phyloP scores from a whole-genome alignment of 805 yeast genomes.

The Wickerhamomyces ciferrii region DNA sequence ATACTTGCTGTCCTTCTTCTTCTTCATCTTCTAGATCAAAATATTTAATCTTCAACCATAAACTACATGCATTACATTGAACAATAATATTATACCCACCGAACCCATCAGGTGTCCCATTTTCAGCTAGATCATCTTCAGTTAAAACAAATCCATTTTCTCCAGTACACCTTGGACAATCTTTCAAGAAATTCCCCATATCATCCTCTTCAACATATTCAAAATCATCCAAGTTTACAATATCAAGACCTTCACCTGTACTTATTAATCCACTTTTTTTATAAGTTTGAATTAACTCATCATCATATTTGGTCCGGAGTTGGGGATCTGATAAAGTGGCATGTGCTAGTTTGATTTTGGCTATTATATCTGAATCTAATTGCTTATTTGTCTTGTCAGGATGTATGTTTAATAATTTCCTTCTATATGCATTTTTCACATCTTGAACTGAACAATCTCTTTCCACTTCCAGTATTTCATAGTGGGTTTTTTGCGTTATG shows the following conservation, averaged over 20 bases:
- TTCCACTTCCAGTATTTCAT: conserved; percentile 52
- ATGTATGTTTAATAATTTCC: conserved; percentile 55
- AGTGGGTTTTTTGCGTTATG: conserved; percentile 30
- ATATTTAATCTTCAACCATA: conserved; percentile 78
- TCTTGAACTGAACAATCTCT: conserved; percentile 31
- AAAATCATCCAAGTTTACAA: conserved; percentile 61
- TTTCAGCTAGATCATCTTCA: conserved; percentile 56
- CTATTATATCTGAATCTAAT: conserved; percentile 23
- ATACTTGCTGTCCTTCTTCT: not conserved
- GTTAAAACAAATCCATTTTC: conserved; percentile 48
- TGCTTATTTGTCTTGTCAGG: conserved; percentile 61
- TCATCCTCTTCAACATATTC: conserved; percentile 29
- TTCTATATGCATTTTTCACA: conserved; percentile 61
- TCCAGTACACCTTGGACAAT: conserved; percentile 65
- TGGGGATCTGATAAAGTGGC: conserved; percentile 38
- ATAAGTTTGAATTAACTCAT: conserved; percentile 27
- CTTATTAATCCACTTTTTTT: conserved; percentile 28
- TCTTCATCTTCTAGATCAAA: conserved; percentile 36
- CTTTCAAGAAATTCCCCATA: conserved; percentile 36
- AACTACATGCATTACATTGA: conserved; percentile 79
- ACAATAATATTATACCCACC: conserved; percentile 64
- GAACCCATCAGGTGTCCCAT: conserved; percentile 39
- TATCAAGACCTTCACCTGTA: conserved; percentile 67
- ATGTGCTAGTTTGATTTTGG: conserved; percentile 61
- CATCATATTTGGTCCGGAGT: conserved; percentile 48